A percentile compares a stretch with the other conserved stretches of the same genome.
Evolutionary conservation across 805 yeast species (phyloP).

Genomic region (Barnettozyma sp.): DNA sequence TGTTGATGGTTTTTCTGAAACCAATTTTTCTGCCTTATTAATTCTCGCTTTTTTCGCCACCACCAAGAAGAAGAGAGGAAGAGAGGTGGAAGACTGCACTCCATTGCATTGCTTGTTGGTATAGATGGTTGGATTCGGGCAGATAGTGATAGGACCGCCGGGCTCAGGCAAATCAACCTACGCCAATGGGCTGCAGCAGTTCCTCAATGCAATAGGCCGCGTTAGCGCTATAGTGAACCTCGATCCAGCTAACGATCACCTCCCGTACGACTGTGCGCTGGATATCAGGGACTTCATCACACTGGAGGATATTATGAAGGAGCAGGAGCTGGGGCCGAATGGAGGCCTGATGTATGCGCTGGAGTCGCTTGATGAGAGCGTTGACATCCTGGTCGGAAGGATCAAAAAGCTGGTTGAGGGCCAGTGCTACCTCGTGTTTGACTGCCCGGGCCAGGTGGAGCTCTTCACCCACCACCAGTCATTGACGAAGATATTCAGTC

Average conservation of each 20-base stretch:
- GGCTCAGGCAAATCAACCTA: slow-evolving; percentile 97
- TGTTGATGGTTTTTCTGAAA: not conserved
- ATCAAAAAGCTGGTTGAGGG: slow-evolving; percentile 47
- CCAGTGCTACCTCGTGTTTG: slow-evolving; percentile 65
- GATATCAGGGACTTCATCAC: slow-evolving; percentile 76
- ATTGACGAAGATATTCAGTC: slow-evolving; percentile 57
- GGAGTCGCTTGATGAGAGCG: slow-evolving; percentile 52
- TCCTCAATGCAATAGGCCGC: slow-evolving; percentile 89
- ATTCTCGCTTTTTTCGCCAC: too few relatives aligned
- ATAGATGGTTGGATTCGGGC: slow-evolving; percentile 62
- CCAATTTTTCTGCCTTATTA: too few relatives aligned
- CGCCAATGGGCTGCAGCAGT: slow-evolving; percentile 88
- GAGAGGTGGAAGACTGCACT: too few relatives aligned
- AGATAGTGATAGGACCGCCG: slow-evolving; percentile 95
- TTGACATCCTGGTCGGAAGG: slow-evolving; percentile 52
- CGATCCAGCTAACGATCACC: slow-evolving; percentile 83
- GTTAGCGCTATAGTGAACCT: slow-evolving; percentile 77
- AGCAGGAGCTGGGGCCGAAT: slow-evolving; percentile 67
- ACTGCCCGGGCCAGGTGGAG: slow-evolving; percentile 96
- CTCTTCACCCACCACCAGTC: slow-evolving; percentile 86
- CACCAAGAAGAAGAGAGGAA: too few relatives aligned
- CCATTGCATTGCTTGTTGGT: not conserved
- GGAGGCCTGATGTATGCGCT: slow-evolving; percentile 90
- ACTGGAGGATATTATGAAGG: slow-evolving; percentile 71
- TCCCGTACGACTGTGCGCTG: slow-evolving; percentile 64